These are phyloP conservation scores for Dothideomycetes sp. DNA, from an alignment of 2,329 filamentous ascomycete genomes.

Conservation along the genomic window DNA sequence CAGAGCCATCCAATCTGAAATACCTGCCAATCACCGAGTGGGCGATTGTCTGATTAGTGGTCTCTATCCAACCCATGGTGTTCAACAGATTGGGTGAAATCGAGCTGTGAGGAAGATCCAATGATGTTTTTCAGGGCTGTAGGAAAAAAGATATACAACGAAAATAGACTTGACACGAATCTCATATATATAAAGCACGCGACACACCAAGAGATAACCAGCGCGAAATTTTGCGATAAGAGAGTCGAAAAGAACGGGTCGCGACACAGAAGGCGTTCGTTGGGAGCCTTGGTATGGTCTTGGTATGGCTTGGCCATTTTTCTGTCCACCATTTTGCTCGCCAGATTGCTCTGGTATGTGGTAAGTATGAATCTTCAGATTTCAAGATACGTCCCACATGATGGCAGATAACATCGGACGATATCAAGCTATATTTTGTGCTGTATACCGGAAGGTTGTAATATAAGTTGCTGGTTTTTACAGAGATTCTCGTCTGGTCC, in stretches of 20 bases:
- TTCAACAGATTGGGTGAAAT: background rate
- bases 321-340: too few species aligned
- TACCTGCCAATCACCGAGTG: constrained; percentile 57
- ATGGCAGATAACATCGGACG: too few species aligned
- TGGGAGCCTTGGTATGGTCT: constrained; percentile 4
- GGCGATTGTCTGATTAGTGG: constrained; percentile 44
- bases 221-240: constrained; percentile 9
- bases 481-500: too few species aligned
- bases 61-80: constrained; percentile 19
- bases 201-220: constrained; percentile 9
- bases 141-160: constrained; percentile 2
- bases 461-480: too few species aligned
- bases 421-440: too few species aligned
- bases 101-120: background rate
- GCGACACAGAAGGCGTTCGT: background rate
- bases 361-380: too few species aligned
- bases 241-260: background rate
- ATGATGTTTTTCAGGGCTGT: background rate
- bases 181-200: constrained; percentile 1
- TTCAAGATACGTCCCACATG: too few species aligned
- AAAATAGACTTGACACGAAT: background rate
- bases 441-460: too few species aligned
- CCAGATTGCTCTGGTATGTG: too few species aligned
- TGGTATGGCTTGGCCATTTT: constrained; percentile 9
- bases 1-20: constrained; percentile 74